phyloP scores from a whole-genome alignment of 2,329 filamentous ascomycete genomes.

The Botrytis tulipae region DNA sequence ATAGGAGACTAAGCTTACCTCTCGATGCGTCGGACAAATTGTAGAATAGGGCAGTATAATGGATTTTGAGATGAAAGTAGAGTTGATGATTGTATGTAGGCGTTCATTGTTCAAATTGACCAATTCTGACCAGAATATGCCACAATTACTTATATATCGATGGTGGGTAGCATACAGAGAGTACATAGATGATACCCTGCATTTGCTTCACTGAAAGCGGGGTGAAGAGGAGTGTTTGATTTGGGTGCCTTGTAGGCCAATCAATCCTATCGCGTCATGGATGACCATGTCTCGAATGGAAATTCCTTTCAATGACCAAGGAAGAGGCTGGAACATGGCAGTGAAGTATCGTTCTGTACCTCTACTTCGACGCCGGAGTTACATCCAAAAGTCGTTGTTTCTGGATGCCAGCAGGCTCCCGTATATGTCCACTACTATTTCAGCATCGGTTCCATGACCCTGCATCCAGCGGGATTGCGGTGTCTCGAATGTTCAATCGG shows the following conservation, averaged over 20 bases:
- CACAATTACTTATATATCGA: not conserved
- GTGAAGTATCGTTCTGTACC: not conserved
- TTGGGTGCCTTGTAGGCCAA: not conserved
- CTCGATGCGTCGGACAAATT: not conserved
- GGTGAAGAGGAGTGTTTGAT: not conserved
- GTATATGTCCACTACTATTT: not conserved
- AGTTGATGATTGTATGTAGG: not conserved
- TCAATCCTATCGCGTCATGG: not conserved
- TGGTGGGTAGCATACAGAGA: not conserved
- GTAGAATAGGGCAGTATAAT: not conserved
- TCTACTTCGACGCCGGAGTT: not conserved
- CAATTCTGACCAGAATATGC: not conserved
- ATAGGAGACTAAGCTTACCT: not conserved
- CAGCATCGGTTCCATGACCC: not conserved
- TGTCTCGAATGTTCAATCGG: not conserved
- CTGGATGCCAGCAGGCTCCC: not conserved
- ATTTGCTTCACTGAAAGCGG: conserved; percentile 2
- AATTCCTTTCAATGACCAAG: not conserved
- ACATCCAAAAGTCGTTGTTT: not conserved
- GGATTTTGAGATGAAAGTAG: not conserved
- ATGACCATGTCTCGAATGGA: not conserved
- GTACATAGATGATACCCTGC: not conserved
- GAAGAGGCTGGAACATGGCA: conserved; percentile 6
- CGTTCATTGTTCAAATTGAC: not conserved
- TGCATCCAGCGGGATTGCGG: not conserved